A percentile compares a stretch with the other conserved stretches of the same genome.
Evolutionary conservation across 192 early-diverging fungal species (phyloP).

Genomic region (Coemansia sp.): DNA sequence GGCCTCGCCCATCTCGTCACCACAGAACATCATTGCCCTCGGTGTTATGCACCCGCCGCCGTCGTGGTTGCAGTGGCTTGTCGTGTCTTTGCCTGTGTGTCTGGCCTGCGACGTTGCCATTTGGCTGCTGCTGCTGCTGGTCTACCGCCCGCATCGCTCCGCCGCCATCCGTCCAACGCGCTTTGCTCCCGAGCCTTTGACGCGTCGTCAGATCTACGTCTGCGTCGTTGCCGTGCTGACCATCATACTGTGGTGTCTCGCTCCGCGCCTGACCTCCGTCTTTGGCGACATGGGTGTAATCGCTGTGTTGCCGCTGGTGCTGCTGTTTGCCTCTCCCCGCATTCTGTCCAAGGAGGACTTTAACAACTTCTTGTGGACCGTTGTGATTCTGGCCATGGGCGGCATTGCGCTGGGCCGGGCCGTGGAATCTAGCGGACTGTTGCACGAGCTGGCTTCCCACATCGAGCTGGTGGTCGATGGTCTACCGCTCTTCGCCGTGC

Average conservation of each 20-base stretch:
- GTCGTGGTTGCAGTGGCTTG: conserved; percentile 90
- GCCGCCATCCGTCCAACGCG: conserved; percentile 59
- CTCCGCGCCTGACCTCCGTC: conserved; percentile 66
- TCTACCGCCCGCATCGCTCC: conserved; percentile 79
- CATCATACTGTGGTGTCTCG: conserved; percentile 88
- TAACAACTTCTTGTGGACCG: conserved; percentile 94
- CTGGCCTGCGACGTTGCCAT: conserved; percentile 74
- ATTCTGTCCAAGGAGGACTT: conserved; percentile 95
- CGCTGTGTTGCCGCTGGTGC: conserved; percentile 86
- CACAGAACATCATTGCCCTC: conserved; percentile 97
- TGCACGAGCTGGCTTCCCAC: conserved; percentile 70
- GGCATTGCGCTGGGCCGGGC: conserved; percentile 92
- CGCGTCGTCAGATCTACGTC: conserved; percentile 74
- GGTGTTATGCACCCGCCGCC: conserved; percentile 86
- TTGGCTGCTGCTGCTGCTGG: conserved; percentile 76
- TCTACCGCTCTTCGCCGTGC: conserved; percentile 67
- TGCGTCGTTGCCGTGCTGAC: conserved; percentile 69
- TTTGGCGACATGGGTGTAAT: conserved; percentile 97
- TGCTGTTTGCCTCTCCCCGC: conserved; percentile 85
- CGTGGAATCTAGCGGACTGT: conserved; percentile 82
- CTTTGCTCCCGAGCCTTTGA: conserved; percentile 39
- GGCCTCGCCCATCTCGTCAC: conserved; percentile 94
- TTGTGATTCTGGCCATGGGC: conserved; percentile 90
- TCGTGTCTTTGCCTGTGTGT: conserved; percentile 82
- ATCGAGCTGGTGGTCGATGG: conserved; percentile 68